Base-by-base conservation (phyloP, 495 filamentous ascomycete species). In the Aspergillus ostianus region DNA sequence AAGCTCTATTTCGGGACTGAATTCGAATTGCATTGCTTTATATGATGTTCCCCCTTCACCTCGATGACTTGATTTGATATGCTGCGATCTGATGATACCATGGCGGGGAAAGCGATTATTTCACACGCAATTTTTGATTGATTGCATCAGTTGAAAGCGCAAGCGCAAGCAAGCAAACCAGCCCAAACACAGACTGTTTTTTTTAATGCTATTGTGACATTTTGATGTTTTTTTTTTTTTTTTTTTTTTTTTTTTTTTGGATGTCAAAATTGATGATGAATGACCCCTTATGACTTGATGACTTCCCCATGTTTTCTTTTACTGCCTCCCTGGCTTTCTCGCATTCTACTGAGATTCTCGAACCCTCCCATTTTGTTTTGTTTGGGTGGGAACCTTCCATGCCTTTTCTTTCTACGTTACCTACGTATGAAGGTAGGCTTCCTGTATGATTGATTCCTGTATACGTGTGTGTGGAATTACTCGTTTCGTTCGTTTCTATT, bases 381-480 rank as follows among this genome's bases (percentile, higher is more conserved):
- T 36, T 36, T 36, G 32, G n/a, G n/a, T n/a, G n/a, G n/a, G n/a
- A n/a, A n/a, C n/a, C n/a, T n/a, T n/a, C n/a, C n/a, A n/a, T n/a
- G n/a, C n/a, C n/a, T n/a, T n/a, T n/a, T n/a, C n/a, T n/a, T n/a
- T 26, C 23, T 26, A 26, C 2, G 2, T 26, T 26, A 26, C 23
- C 23, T 26, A 26, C 23, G 23, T 26, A 4, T 4, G 23, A 2
- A 26, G 23, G 23, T 26, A 26, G 10, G 47, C 18, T 20, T 49
- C 47, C 13, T 49, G 47, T 49, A 20, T 10, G 6, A 19, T 47
- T n/a, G 12, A n/a, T 49, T 21, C 47, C 18, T 49, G 47, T 49
- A 49, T 17, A 49, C 47, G 47, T 26, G 47, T 49, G 47, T 26
- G 47, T 49, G 47, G 47, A 49, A 49, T 49, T 9, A 20, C 7